Percentiles rank a stretch among this genome's conserved stretches.
phyloP scores from a whole-genome alignment of 495 filamentous ascomycete genomes.

The Amniculicola lignicola region DNA sequence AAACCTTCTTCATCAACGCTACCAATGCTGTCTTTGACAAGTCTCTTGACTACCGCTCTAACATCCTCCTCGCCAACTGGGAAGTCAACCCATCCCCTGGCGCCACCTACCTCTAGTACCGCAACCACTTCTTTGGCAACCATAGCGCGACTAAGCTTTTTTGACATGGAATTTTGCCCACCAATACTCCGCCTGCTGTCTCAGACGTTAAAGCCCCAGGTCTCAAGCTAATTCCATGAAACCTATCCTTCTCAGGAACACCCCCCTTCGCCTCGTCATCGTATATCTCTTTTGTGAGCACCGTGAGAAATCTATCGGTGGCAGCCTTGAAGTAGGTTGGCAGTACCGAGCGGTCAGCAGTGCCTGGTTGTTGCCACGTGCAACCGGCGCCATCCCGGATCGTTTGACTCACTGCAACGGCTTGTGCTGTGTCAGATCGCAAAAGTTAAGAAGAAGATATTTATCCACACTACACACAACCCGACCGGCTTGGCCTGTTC shows the following conservation, averaged over 20 bases:
- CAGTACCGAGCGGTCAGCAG: constrained; percentile 53
- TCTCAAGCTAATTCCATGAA: constrained; percentile 63
- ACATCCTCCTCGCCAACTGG: constrained; percentile 59
- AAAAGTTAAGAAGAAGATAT: too few relatives aligned
- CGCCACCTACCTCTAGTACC: constrained; percentile 60
- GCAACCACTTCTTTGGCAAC: constrained; percentile 66
- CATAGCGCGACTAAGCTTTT: constrained; percentile 60
- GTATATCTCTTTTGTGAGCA: constrained; percentile 46
- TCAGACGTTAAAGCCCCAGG: constrained; percentile 63
- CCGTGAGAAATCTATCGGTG: constrained; percentile 69
- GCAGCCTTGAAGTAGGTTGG: constrained; percentile 68
- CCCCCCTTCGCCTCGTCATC: constrained; percentile 37
- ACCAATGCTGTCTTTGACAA: constrained; percentile 61
- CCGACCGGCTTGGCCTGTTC: constrained; percentile 59
- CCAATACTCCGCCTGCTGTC: constrained; percentile 53
- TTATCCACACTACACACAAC: constrained; percentile 77
- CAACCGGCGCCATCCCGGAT: constrained; percentile 57
- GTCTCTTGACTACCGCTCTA: constrained; percentile 60
- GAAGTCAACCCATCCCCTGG: constrained; percentile 61
- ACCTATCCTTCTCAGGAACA: constrained; percentile 43
- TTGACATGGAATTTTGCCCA: constrained; percentile 59
- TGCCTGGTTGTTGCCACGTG: constrained; percentile 71
- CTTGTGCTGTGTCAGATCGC: too few relatives aligned
- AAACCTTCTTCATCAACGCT: constrained; percentile 65
- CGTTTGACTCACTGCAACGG: neutral